Base-by-base conservation (phyloP, 2,329 filamentous ascomycete species). In the Aspergillus floridensis region DNA sequence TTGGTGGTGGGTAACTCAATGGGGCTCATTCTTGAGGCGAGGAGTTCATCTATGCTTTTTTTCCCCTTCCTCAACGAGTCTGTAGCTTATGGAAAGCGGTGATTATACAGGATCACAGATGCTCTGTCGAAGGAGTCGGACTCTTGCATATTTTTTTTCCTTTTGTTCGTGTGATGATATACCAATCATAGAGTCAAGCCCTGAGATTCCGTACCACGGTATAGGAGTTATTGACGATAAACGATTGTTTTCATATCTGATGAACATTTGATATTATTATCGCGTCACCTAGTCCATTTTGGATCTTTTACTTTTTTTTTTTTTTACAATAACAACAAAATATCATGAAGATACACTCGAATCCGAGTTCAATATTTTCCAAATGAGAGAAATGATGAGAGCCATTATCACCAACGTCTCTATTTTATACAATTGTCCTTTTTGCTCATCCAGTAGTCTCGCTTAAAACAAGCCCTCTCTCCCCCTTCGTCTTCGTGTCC, bases 1-100 rank as follows among this genome's bases (percentile, higher is more conserved):
- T 65, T 65, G 66, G 57, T 66, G 72, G 74, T 76, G 79, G 84
- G 91, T 96, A 96, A 98, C 93, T 96, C 93, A 92, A 98, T 96
- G 93, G 93, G 93, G 93, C 93, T 97, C 92, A 98, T 96, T 97
- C 92, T 97, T 90, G 93, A 92, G 85, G 90, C 93, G 92, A 96
- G 92, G 90, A 89, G 90, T 84, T 81, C 81, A 76, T 67, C 68
- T 59, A 62, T 70, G 73, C 63, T 76, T 77, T 76, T 74, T 71
- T 77, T 77, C 78, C 64, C 59, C 26, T 59, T 5, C 26, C 58
- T 5, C 72, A 69, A 70, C 65, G 76, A 76, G 77, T 81, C 79
- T 78, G 77, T 81, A 81, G 79, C 79, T 82, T 82, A 81, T 81
- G 74, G 76, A 81, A 83, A 82, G 78, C 79, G 77, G 80, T 74